Evolutionary conservation across 805 yeast genomes (phyloP), one percentile per base, ranked within the genome.

Genomic region (Candida mattraensis): DNA sequence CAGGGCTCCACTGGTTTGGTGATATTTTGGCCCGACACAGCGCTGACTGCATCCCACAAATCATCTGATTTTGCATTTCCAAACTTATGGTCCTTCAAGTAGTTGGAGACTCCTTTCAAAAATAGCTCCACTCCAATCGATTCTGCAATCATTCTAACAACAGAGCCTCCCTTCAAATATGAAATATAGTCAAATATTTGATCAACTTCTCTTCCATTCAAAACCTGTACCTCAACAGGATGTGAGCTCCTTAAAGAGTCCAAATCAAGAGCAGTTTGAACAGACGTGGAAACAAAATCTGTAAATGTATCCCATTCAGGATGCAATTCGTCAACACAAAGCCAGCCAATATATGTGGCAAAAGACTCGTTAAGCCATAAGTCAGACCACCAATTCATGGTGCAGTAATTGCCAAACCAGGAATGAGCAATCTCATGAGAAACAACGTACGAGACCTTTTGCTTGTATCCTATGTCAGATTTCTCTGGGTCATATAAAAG

Each of bases 321-420:
- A 58, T 74, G 78, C 50, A 84, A 70, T 45, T 72, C 60, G 53
- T 83, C 80, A 35, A 81, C 81, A 12, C 88, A 80, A 35, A 72
- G 64, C 71, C 74, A 82, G 3, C 87, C 85, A 55, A 83, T 83
- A 80, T 86, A 86, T 18, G 95, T 86, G 12, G 95, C 95, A 63
- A 86, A 86, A 10, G 94, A 93, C 63, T 86, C 95, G 55, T 86
- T 86, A 43, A 86, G 74, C 95, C 95, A 86, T 48, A 86, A 69
- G 51, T 84, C 93, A 51, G 86, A 87, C 95, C 95, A 86, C 93
- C 94, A 87, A 52, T 83, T 79, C 95, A 86, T 87, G 30, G 95
- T 87, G 42, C 85, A 91, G 50, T 83, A 72, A 60, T 87, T 82
- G 37, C 95, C 95, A 53, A 86, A 87, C 95, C 95, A 87, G 57